Evolutionary conservation across 1,284 basidiomycete genomes (phyloP).

Genomic region (Jaminaea rosea): DNA sequence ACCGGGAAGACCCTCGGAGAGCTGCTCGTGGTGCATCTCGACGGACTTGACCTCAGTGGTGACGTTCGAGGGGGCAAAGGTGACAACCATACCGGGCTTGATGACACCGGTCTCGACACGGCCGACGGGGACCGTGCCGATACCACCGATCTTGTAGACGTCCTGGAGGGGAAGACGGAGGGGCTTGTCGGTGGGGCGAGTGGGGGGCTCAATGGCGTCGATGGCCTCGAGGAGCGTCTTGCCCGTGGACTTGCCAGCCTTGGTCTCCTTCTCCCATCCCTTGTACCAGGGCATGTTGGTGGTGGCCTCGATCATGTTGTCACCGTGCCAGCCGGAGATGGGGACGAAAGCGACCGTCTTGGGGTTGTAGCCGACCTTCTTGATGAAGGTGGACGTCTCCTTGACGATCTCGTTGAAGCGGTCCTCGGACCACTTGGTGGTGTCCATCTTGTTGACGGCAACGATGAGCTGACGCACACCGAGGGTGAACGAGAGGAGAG

Average conservation of each 20-base stretch:
- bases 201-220: constrained; percentile 95
- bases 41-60: constrained; percentile 99
- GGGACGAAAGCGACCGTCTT: constrained; percentile 97
- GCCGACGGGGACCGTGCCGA: constrained; percentile 98
- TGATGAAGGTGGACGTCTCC: constrained; percentile 98
- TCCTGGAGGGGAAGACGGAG: constrained; percentile 99
- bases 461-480: constrained; percentile 99
- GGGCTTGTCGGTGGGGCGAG: constrained; percentile 95
- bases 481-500: constrained; percentile 97
- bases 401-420: constrained; percentile 99
- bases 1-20: constrained; percentile 87
- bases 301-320: constrained; percentile 93
- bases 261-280: constrained; percentile 65
- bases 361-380: constrained; percentile 99
- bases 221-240: constrained; percentile 99
- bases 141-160: constrained; percentile 99
- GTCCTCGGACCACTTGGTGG: constrained; percentile 96
- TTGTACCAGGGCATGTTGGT: constrained; percentile 97
- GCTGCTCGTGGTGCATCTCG: constrained; percentile 99
- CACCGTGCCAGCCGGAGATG: constrained; percentile 99
- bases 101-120: constrained; percentile 99
- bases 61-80: constrained; percentile 91
- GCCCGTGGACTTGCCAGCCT: constrained; percentile 83
- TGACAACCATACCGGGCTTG: constrained; percentile 96
- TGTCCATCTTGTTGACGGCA: constrained; percentile 99